phyloP scores from a whole-genome alignment of 495 filamentous ascomycete species.

The Penicillium mononematosum region DNA sequence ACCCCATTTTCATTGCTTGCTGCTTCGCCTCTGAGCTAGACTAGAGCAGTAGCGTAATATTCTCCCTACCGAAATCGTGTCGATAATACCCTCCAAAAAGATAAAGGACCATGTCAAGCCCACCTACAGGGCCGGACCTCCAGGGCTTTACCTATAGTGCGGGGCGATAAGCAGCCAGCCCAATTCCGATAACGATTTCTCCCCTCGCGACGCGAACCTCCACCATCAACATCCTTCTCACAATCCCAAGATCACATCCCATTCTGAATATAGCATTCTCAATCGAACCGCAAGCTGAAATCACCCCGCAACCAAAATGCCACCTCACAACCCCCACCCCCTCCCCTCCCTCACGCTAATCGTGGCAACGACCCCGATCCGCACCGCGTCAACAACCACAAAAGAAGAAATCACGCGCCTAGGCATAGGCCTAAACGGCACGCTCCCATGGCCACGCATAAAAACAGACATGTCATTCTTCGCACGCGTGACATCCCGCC shows the following conservation, averaged over 20 bases:
- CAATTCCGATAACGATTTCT: constrained; percentile 3
- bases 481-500: constrained; percentile 79
- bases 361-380: constrained; percentile 45
- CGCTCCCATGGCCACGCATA: constrained; percentile 84
- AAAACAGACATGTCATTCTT: constrained; percentile 93
- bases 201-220: constrained; percentile 5
- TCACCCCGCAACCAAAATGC: constrained; percentile 20
- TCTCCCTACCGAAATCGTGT: too few relatives aligned
- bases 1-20: not conserved
- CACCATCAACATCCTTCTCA: not conserved
- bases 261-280: not conserved
- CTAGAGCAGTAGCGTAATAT: not conserved
- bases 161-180: constrained; percentile 1
- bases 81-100: not conserved
- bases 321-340: constrained; percentile 21
- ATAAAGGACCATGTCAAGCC: not conserved
- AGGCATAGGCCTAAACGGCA: constrained; percentile 80
- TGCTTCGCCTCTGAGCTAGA: not conserved
- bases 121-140: not conserved
- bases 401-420: constrained; percentile 54
- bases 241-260: not conserved
- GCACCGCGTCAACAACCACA: constrained; percentile 26
- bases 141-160: not conserved
- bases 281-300: not conserved
- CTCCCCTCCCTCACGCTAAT: constrained; percentile 38